A percentile compares a stretch with the other conserved stretches of the same genome.
Conservation (phyloP, 345 rosid genomes). For the Linum usitatissimum region DNA sequence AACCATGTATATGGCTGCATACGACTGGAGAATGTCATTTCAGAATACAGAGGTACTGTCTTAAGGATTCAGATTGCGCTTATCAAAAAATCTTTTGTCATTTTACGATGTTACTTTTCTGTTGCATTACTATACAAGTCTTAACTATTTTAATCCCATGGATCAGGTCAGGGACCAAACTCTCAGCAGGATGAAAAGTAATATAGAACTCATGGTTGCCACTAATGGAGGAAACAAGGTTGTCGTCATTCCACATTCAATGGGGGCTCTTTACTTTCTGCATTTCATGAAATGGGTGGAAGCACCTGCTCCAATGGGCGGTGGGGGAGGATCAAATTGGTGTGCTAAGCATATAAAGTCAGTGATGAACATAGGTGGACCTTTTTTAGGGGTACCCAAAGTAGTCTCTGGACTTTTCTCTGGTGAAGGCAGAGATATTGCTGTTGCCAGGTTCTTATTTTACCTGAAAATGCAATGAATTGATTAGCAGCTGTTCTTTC, state of each 20-base stretch:
- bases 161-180: conserved; percentile 78
- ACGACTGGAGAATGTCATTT: conserved; percentile 92
- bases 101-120: background rate
- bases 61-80: background rate
- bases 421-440: conserved; percentile 88
- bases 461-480: too few relatives aligned
- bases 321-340: conserved; percentile 94
- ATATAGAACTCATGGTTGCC: conserved; percentile 71
- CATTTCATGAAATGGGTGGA: conserved; percentile 99
- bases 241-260: conserved; percentile 88
- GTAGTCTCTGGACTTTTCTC: conserved; percentile 86
- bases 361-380: conserved; percentile 87
- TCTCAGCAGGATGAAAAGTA: conserved; percentile 75
- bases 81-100: conserved; percentile 9
- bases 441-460: conserved; percentile 66
- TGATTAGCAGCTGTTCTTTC: too few relatives aligned
- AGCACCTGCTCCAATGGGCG: conserved; percentile 96
- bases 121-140: background rate
- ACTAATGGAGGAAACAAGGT: conserved; percentile 76
- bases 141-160: conserved; percentile 13
- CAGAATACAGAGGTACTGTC: conserved; percentile 81
- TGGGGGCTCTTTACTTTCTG: conserved; percentile 87
- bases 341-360: conserved; percentile 91
- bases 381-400: conserved; percentile 92
- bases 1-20: conserved; percentile 94